Percentiles rank a stretch among this genome's conserved stretches.
Evolutionary conservation across 345 rosid genomes (phyloP).

Genomic region (Salix brachista): DNA sequence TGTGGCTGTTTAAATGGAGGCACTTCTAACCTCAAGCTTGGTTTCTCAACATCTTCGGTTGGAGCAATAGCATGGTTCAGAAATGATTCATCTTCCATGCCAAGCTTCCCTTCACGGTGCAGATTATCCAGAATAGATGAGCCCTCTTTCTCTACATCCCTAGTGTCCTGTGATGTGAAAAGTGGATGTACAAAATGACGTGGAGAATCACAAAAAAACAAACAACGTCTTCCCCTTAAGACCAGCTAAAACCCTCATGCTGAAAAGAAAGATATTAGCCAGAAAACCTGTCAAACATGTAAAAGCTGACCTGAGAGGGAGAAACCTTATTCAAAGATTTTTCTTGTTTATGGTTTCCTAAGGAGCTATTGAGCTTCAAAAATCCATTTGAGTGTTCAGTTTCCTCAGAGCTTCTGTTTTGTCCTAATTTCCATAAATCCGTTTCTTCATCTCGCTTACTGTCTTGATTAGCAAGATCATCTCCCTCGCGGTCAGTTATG

Average conservation of each 20-base stretch:
- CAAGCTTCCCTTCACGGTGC: conserved; percentile 1
- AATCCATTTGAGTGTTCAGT: conserved; percentile 13
- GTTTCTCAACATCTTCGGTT: background rate
- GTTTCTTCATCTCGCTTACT: conserved; percentile 23
- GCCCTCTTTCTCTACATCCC: background rate
- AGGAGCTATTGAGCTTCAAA: conserved; percentile 3
- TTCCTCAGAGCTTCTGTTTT: conserved; percentile 5
- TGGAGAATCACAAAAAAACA: background rate
- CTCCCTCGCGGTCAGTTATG: conserved; percentile 20
- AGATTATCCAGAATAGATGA: background rate
- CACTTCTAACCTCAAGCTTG: conserved; percentile 17
- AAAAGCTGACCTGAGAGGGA: background rate
- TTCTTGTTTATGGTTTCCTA: background rate
- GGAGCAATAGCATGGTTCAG: conserved; percentile 1
- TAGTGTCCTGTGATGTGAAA: conserved; percentile 20
- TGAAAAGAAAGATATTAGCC: background rate
- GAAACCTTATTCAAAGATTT: conserved; percentile 9
- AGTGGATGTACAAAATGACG: background rate
- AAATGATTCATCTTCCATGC: conserved; percentile 12
- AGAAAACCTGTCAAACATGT: background rate
- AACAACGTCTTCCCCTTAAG: background rate
- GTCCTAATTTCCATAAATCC: background rate
- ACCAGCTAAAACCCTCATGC: background rate
- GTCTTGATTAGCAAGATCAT: conserved; percentile 27
- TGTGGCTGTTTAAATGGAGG: conserved; percentile 19